These are phyloP conservation scores for Barnettozyma salicaria DNA, from an alignment of 805 yeast genomes.

Conservation along the genomic window DNA sequence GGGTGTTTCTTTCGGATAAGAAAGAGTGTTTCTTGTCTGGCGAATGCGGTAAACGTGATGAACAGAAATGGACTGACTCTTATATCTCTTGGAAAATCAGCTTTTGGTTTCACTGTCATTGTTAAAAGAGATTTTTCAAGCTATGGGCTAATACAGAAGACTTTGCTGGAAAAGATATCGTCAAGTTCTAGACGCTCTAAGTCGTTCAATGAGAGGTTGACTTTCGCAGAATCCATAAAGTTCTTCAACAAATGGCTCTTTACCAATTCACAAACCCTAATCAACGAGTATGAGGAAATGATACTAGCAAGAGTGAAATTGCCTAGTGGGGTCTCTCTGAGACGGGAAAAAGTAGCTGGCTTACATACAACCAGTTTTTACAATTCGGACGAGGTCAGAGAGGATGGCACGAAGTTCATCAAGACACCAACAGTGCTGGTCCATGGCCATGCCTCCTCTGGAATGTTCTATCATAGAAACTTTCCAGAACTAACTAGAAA, in stretches of 20 bases:
- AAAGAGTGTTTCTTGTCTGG: no score
- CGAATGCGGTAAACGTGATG: no score
- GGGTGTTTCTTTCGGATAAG: no score
- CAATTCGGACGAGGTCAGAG: slow-evolving; percentile 12
- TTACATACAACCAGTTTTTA: slow-evolving; percentile 24
- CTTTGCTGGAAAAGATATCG: slow-evolving; percentile 9
- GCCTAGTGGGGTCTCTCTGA: slow-evolving; percentile 9
- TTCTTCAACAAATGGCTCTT: slow-evolving; percentile 20
- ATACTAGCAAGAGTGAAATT: slow-evolving; percentile 12
- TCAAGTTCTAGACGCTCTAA: slow-evolving; percentile 1
- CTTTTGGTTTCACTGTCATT: no score
- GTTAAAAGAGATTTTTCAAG: not conserved
- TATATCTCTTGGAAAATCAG: no score
- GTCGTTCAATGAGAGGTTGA: no score
- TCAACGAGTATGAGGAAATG: slow-evolving; percentile 18
- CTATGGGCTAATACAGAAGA: slow-evolving; percentile 10
- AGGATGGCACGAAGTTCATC: slow-evolving; percentile 8
- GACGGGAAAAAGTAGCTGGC: slow-evolving; percentile 13
- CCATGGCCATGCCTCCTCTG: slow-evolving; percentile 93
- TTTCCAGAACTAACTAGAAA: slow-evolving; percentile 42
- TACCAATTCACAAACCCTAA: slow-evolving; percentile 9
- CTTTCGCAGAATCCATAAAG: slow-evolving; percentile 7
- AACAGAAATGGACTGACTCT: no score
- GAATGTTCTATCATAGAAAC: slow-evolving; percentile 74
- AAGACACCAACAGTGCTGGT: slow-evolving; percentile 46